A percentile compares a stretch with the other conserved stretches of the same genome.
These are phyloP conservation scores for Apiotrichum mycotoxinovorans DNA, from an alignment of 1,284 basidiomycete genomes.

Conservation along the genomic window DNA sequence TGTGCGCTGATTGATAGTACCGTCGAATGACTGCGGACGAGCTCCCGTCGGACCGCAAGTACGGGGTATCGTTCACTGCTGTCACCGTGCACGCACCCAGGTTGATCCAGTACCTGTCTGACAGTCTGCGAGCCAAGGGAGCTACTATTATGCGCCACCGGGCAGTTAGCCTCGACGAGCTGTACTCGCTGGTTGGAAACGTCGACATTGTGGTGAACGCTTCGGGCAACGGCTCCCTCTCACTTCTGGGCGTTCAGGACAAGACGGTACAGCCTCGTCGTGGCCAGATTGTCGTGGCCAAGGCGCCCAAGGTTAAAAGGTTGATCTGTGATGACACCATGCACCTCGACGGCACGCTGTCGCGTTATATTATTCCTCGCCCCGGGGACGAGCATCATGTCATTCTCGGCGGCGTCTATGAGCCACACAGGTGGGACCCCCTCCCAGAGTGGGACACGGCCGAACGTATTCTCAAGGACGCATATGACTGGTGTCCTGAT, in stretches of 20 bases:
- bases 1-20: too few relatives aligned
- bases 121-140: conserved; percentile 26
- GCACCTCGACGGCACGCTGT: conserved; percentile 36
- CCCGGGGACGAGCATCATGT: conserved; percentile 41
- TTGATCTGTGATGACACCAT: conserved; percentile 26
- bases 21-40: too few relatives aligned
- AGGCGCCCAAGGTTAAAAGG: conserved; percentile 47
- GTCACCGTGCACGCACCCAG: conserved; percentile 43
- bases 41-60: background rate
- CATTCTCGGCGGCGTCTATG: conserved; percentile 45
- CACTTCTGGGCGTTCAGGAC: conserved; percentile 53
- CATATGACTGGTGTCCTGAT: conserved; percentile 36
- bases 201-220: conserved; percentile 51
- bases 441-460: conserved; percentile 26
- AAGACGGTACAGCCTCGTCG: conserved; percentile 55
- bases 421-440: conserved; percentile 38
- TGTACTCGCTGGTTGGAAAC: conserved; percentile 30
- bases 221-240: conserved; percentile 56
- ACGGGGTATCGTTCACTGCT: conserved; percentile 34
- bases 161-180: conserved; percentile 41
- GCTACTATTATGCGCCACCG: conserved; percentile 37
- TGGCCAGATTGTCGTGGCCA: conserved; percentile 56
- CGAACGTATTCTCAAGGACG: conserved; percentile 35
- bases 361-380: conserved; percentile 45
- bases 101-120: conserved; percentile 38